Conservation (phyloP, 495 filamentous ascomycete species). For the Talaromyces borbonicus region DNA sequence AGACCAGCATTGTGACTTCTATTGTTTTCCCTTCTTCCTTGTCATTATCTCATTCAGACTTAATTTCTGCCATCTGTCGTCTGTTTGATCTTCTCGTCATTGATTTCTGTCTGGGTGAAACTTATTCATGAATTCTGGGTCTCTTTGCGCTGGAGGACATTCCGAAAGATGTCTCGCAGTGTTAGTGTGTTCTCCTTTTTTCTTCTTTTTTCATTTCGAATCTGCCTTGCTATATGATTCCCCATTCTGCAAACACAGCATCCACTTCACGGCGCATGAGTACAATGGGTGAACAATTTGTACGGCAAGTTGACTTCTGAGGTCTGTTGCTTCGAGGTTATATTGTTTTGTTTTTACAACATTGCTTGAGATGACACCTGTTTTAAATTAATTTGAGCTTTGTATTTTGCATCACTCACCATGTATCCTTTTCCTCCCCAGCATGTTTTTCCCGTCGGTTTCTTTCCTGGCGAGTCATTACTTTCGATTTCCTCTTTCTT, state of each 20-base stretch:
- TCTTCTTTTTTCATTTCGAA: constrained; percentile 5
- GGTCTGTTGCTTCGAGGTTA: neutral
- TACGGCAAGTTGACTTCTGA: constrained; percentile 2
- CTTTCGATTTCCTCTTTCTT: too few species aligned
- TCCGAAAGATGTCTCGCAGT: constrained; percentile 6
- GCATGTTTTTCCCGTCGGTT: neutral
- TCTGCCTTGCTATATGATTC: constrained; percentile 10
- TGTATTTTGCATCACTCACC: neutral
- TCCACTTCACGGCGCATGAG: constrained; percentile 10
- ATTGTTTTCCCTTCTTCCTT: neutral
- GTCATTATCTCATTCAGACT: neutral
- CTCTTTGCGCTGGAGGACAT: constrained; percentile 3
- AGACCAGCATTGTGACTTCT: constrained; percentile 3
- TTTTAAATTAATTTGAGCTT: neutral
- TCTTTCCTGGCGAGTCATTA: too few species aligned
- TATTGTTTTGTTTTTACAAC: neutral
- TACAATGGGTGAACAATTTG: constrained; percentile 9
- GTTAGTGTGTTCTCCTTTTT: too few species aligned
- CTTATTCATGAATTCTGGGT: neutral
- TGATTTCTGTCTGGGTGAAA: neutral
- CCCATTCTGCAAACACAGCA: constrained; percentile 9
- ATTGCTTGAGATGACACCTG: constrained; percentile 1
- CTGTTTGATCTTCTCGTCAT: neutral
- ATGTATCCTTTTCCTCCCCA: neutral
- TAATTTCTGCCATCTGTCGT: neutral